phyloP scores from a whole-genome alignment of 305 asterid species.

The Vinca major region DNA sequence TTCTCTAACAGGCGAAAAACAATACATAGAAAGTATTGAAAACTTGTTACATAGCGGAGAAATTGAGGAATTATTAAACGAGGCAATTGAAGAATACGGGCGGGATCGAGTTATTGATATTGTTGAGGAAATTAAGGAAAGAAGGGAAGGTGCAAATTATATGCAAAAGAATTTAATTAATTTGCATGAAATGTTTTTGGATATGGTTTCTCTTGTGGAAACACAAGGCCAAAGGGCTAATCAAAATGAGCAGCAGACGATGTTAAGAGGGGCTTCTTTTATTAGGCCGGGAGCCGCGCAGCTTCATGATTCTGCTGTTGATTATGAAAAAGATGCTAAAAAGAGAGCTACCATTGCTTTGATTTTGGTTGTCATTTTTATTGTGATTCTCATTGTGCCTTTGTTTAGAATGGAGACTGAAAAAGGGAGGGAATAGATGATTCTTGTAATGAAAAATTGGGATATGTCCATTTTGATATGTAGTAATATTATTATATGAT shows the following conservation, averaged over 20 bases:
- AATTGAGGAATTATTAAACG: conserved; percentile 22
- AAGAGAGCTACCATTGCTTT: conserved; percentile 10
- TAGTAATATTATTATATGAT: no score
- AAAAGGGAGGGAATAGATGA: background rate
- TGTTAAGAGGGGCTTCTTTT: background rate
- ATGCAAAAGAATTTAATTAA: conserved; percentile 24
- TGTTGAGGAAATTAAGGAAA: conserved; percentile 25
- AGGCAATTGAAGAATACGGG: conserved; percentile 30
- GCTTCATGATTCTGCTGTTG: background rate
- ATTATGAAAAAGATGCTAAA: conserved; percentile 7
- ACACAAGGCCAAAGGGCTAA: conserved; percentile 22
- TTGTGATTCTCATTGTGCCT: conserved; percentile 7
- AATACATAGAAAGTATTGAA: conserved; percentile 8
- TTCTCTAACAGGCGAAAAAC: conserved; percentile 35
- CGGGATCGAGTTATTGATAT: conserved; percentile 26
- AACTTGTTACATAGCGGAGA: conserved; percentile 19
- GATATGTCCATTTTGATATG: no score
- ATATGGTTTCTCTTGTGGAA: conserved; percentile 26
- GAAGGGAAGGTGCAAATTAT: conserved; percentile 28
- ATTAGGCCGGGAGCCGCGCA: conserved; percentile 5
- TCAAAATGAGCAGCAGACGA: background rate
- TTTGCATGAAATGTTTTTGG: conserved; percentile 23
- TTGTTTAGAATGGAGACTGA: conserved; percentile 3
- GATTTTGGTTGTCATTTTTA: conserved; percentile 2
- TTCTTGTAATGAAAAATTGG: no score